Evolutionary conservation across 352 stramenopile species (phyloP).

Genomic region (Globisporangium lucens): DNA sequence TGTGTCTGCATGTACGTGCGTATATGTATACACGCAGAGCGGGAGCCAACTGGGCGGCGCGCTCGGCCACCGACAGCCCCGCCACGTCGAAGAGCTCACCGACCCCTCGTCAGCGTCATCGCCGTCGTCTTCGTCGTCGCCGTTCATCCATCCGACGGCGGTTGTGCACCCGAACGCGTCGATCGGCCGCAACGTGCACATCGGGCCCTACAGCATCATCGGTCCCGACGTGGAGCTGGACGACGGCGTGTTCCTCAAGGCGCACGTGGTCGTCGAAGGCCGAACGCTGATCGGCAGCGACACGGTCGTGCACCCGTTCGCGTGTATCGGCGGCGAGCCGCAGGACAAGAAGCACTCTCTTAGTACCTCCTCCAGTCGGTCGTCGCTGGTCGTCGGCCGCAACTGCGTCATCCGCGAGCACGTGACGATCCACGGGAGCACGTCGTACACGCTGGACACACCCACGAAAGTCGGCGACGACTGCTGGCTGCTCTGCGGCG

Average conservation of each 20-base stretch:
- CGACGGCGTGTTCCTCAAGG: constrained; percentile 58
- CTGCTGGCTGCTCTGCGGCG: constrained; percentile 76
- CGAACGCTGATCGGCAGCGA: constrained; percentile 49
- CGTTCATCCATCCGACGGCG: constrained; percentile 58
- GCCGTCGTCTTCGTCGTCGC: constrained; percentile 5
- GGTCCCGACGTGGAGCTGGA: constrained; percentile 68
- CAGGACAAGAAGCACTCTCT: constrained; percentile 80
- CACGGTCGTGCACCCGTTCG: constrained; percentile 70
- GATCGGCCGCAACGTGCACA: constrained; percentile 53
- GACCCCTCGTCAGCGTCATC: neutral
- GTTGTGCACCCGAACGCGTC: constrained; percentile 63
- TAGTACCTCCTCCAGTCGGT: neutral
- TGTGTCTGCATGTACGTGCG: neutral
- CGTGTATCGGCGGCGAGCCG: constrained; percentile 64
- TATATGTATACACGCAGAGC: neutral
- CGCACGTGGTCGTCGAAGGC: constrained; percentile 76
- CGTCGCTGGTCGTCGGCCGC: constrained; percentile 48
- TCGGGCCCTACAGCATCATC: constrained; percentile 73
- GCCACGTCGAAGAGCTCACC: constrained; percentile 7
- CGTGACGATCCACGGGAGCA: constrained; percentile 79
- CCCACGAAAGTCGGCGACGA: constrained; percentile 68
- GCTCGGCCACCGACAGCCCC: constrained; percentile 6
- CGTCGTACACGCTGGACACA: constrained; percentile 46
- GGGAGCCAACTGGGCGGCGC: constrained; percentile 4
- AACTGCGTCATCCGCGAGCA: constrained; percentile 83